These are phyloP conservation scores for Pichia terricola DNA, from an alignment of 1,139 yeast genomes.

Conservation along the genomic window DNA sequence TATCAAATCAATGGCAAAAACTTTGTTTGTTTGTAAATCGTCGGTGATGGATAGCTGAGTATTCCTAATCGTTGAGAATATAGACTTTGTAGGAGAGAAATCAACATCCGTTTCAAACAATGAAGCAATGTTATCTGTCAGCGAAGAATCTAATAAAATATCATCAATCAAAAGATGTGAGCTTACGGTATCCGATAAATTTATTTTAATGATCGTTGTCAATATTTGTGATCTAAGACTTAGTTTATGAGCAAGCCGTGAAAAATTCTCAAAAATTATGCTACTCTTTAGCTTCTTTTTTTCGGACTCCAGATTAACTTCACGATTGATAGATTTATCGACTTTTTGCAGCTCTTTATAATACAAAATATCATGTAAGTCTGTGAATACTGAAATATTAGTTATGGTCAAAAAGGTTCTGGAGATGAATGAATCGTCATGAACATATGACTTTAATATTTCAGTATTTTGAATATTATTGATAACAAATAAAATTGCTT, in stretches of 20 bases:
- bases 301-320: not conserved
- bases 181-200: constrained; percentile 10
- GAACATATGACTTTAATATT: constrained; percentile 4
- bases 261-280: constrained; percentile 6
- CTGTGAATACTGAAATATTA: constrained; percentile 6
- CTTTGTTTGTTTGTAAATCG: constrained; percentile 4
- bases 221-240: constrained; percentile 18
- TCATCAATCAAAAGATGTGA: constrained; percentile 17
- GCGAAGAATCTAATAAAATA: constrained; percentile 18
- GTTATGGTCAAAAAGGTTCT: constrained; percentile 13
- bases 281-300: not conserved
- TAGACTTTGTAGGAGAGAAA: constrained; percentile 12
- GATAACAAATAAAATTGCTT: constrained; percentile 4
- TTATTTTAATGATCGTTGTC: constrained; percentile 12
- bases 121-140: constrained; percentile 17
- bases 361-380: constrained; percentile 8
- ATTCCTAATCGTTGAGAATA: constrained; percentile 14
- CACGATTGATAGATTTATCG: not conserved
- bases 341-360: not conserved
- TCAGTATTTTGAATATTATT: constrained; percentile 8
- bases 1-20: constrained; percentile 14
- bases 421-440: constrained; percentile 12
- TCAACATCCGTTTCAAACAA: constrained; percentile 12
- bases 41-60: constrained; percentile 15
- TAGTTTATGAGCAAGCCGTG: constrained; percentile 15